These are phyloP conservation scores for Discostella stelligeroides DNA, from an alignment of 108 stramenopile genomes.

Conservation along the genomic window DNA sequence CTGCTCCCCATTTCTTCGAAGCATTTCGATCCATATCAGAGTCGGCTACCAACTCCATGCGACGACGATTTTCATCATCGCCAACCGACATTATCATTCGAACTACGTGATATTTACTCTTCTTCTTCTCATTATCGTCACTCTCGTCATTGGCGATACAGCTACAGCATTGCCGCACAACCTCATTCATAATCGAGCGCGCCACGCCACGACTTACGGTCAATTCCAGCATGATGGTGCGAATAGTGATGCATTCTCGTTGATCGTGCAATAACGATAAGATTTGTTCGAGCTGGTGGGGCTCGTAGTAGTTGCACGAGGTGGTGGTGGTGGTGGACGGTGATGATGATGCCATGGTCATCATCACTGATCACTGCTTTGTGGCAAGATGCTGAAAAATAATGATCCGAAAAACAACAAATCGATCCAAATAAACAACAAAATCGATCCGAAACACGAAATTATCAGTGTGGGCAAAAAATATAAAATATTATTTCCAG, in stretches of 20 bases:
- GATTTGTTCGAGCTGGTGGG: constrained; percentile 32
- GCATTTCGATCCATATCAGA: neutral
- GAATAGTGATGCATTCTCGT: neutral
- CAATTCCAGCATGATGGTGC: constrained; percentile 30
- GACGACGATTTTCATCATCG: neutral
- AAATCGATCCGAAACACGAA: too few species aligned
- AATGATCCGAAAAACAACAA: too few species aligned
- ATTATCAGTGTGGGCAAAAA: too few species aligned
- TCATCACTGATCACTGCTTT: too few species aligned
- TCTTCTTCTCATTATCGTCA: neutral
- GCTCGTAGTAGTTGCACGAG: constrained; percentile 17
- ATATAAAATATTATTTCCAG: too few species aligned
- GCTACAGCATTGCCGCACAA: constrained; percentile 3
- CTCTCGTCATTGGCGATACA: neutral
- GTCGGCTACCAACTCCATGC: constrained; percentile 10
- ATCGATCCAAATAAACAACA: too few species aligned
- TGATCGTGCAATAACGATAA: constrained; percentile 19
- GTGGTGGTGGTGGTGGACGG: neutral
- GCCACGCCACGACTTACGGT: constrained; percentile 15
- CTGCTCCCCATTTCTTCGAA: neutral
- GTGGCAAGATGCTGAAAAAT: too few species aligned
- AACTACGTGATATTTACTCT: constrained; percentile 6
- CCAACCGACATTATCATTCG: neutral
- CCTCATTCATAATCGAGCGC: constrained; percentile 11
- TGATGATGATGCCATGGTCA: too few species aligned